Conservation (phyloP, 768 basidiomycete species). For the Termitomyces sp. region DNA sequence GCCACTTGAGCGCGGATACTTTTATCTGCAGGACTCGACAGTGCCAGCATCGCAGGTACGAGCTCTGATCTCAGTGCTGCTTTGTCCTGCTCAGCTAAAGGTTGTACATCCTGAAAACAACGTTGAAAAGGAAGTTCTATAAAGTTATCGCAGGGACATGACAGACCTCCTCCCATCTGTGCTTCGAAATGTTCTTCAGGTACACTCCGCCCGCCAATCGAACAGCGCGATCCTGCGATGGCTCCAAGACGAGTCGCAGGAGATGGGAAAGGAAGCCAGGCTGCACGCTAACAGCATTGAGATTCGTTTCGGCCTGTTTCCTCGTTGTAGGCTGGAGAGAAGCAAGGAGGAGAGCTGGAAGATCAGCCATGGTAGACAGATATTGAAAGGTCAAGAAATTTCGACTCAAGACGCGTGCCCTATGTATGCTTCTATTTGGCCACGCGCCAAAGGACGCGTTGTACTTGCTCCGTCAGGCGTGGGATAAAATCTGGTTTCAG, state of each 20-base stretch:
- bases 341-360: conserved; percentile 64
- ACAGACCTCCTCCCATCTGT: conserved; percentile 84
- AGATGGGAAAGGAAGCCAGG: conserved; percentile 77
- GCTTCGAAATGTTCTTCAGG: conserved; percentile 87
- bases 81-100: conserved; percentile 70
- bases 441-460: conserved; percentile 6
- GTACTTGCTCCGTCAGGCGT: neutral
- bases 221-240: conserved; percentile 60
- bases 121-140: neutral
- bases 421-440: conserved; percentile 9
- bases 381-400: conserved; percentile 1
- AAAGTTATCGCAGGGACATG: neutral
- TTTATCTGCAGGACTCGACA: conserved; percentile 73
- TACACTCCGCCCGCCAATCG: conserved; percentile 85
- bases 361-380: conserved; percentile 48
- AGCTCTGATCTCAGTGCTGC: conserved; percentile 66
- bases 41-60: conserved; percentile 86
- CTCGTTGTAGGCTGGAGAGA: conserved; percentile 65
- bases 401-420: conserved; percentile 12
- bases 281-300: conserved; percentile 62
- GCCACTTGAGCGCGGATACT: conserved; percentile 79
- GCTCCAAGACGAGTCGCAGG: conserved; percentile 70
- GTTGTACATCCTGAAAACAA: conserved; percentile 57
- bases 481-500: neutral
- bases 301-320: conserved; percentile 77